Conservation (phyloP, 1,139 yeast genomes). For the Nadsonia starkeyi-henricii region DNA sequence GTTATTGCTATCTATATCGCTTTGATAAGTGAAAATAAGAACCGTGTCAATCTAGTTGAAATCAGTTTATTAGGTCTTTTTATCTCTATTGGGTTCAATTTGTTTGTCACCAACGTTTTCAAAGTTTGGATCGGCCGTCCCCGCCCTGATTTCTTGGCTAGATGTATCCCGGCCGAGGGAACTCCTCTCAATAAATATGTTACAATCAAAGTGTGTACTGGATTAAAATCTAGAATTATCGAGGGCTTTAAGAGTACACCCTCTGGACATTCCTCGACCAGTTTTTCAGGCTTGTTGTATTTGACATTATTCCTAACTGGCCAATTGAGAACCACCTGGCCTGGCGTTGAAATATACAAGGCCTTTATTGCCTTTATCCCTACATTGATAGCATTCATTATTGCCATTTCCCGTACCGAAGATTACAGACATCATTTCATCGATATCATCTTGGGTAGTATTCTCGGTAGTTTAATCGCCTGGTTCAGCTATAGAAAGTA, state of each 20-base stretch:
- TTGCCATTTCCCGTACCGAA: conserved; percentile 27
- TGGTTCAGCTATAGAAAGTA: conserved; percentile 27
- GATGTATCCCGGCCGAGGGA: conserved; percentile 44
- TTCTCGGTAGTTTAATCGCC: conserved; percentile 37
- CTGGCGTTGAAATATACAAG: conserved; percentile 21
- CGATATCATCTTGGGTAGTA: conserved; percentile 48
- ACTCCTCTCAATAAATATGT: conserved; percentile 28
- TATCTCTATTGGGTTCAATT: conserved; percentile 29
- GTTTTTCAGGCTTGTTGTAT: conserved; percentile 55
- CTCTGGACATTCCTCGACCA: conserved; percentile 62
- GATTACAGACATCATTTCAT: conserved; percentile 68
- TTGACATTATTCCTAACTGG: conserved; percentile 50
- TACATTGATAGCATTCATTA: conserved; percentile 15
- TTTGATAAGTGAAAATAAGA: conserved; percentile 6
- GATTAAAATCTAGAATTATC: conserved; percentile 24
- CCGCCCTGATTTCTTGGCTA: conserved; percentile 62
- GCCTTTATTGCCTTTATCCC: conserved; percentile 19
- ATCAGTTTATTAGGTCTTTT: conserved; percentile 32
- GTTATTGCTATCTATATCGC: background rate
- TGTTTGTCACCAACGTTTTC: conserved; percentile 39
- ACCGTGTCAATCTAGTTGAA: conserved; percentile 21
- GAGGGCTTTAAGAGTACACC: conserved; percentile 78
- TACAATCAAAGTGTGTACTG: conserved; percentile 42
- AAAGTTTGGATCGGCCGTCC: conserved; percentile 72
- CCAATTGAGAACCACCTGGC: conserved; percentile 32